A percentile compares a stretch with the other conserved stretches of the same genome.
Evolutionary conservation across 2,329 filamentous ascomycete genomes (phyloP).

Genomic region (Exophiala phaeomuriformis): DNA sequence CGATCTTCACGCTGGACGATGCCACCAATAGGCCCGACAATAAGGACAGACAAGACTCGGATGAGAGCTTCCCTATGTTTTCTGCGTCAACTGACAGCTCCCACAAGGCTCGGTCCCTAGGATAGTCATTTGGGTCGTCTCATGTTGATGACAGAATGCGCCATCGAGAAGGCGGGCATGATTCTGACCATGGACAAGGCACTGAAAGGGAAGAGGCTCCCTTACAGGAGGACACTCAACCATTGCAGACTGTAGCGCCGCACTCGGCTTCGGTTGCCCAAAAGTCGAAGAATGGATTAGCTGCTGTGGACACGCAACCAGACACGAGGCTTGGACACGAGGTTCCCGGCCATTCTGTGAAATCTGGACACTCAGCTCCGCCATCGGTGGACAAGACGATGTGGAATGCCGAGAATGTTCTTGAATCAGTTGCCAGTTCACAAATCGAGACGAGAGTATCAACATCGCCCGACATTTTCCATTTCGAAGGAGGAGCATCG

Average conservation of each 20-base stretch:
- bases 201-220: constrained; percentile 13
- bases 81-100: constrained; percentile 55
- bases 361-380: not conserved
- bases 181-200: constrained; percentile 8
- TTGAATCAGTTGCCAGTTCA: constrained; percentile 1
- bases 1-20: constrained; percentile 44
- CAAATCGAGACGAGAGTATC: constrained; percentile 14
- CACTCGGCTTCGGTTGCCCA: not conserved
- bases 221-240: not conserved
- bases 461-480: constrained; percentile 18
- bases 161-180: not conserved
- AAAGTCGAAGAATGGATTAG: not conserved
- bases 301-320: constrained; percentile 8
- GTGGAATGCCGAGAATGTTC: constrained; percentile 6
- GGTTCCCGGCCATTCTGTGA: not conserved
- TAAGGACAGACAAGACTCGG: constrained; percentile 47
- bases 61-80: constrained; percentile 58
- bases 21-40: constrained; percentile 30
- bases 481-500: constrained; percentile 13
- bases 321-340: constrained; percentile 16
- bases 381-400: not conserved
- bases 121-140: constrained; percentile 41
- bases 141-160: not conserved
- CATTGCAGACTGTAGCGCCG: not conserved
- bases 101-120: constrained; percentile 46